Evolutionary conservation across 805 yeast genomes (phyloP).

Genomic region (Jamesozyma jinghongensis): DNA sequence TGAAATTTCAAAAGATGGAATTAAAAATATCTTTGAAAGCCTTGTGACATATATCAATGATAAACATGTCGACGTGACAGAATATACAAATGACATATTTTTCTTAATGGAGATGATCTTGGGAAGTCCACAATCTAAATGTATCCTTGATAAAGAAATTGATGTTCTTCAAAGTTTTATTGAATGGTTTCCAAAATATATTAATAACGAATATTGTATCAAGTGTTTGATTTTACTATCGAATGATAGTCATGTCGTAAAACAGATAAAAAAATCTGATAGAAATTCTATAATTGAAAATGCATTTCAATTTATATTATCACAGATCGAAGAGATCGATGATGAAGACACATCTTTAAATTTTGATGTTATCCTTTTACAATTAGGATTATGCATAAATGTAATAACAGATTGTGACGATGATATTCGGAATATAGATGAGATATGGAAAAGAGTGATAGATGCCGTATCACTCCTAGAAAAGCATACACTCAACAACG

Average conservation of each 20-base stretch:
- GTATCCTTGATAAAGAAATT: background rate
- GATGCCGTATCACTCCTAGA: background rate
- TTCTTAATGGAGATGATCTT: background rate
- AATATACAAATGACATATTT: background rate
- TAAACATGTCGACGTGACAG: background rate
- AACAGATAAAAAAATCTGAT: background rate
- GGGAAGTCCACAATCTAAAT: too few species aligned
- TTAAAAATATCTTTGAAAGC: background rate
- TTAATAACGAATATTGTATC: constrained; percentile 2
- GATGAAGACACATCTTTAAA: background rate
- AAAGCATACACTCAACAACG: constrained; percentile 1
- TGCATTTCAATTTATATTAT: constrained; percentile 4
- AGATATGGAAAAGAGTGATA: background rate
- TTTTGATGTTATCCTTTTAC: constrained; percentile 9
- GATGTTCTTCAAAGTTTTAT: constrained; percentile 1
- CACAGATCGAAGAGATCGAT: constrained; percentile 1
- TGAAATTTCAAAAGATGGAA: background rate
- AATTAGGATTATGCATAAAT: constrained; percentile 17
- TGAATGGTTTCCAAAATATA: constrained; percentile 3
- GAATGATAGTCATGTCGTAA: constrained; percentile 8
- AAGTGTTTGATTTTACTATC: constrained; percentile 21
- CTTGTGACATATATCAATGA: background rate
- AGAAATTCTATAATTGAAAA: constrained; percentile 3
- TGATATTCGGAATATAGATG: background rate
- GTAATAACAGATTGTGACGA: background rate